Conservation (phyloP, 345 rosid species). For the Moringa oleifera region DNA sequence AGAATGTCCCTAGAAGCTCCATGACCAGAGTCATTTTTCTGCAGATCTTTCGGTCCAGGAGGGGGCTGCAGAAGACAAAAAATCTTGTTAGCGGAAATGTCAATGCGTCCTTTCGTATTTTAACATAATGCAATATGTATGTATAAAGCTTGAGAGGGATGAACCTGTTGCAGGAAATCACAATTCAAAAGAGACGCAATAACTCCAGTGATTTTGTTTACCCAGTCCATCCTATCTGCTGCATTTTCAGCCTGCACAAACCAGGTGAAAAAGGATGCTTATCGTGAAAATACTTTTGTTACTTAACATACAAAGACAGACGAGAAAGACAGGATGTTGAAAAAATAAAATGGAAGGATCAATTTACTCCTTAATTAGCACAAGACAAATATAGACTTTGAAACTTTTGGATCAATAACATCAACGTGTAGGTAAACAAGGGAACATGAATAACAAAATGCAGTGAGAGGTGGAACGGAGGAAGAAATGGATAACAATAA, state of each 20-base stretch:
- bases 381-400: too few species aligned
- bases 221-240: conserved; percentile 84
- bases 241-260: conserved; percentile 76
- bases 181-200: conserved; percentile 68
- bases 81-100: conserved; percentile 14
- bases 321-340: too few species aligned
- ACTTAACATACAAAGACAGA: too few species aligned
- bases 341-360: too few species aligned
- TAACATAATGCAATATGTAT: not conserved
- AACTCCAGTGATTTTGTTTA: conserved; percentile 64
- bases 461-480: too few species aligned
- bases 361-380: too few species aligned
- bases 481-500: too few species aligned
- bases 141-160: conserved; percentile 7
- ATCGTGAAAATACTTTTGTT: not conserved
- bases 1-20: conserved; percentile 27
- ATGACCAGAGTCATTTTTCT: conserved; percentile 22
- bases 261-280: conserved; percentile 3
- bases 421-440: too few species aligned
- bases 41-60: conserved; percentile 26
- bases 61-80: conserved; percentile 38
- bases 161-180: conserved; percentile 68
- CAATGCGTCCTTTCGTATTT: not conserved
- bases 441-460: too few species aligned
- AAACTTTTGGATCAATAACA: too few species aligned